phyloP scores from a whole-genome alignment of 768 basidiomycete species.

The Coprinopsis marcescibilis region DNA sequence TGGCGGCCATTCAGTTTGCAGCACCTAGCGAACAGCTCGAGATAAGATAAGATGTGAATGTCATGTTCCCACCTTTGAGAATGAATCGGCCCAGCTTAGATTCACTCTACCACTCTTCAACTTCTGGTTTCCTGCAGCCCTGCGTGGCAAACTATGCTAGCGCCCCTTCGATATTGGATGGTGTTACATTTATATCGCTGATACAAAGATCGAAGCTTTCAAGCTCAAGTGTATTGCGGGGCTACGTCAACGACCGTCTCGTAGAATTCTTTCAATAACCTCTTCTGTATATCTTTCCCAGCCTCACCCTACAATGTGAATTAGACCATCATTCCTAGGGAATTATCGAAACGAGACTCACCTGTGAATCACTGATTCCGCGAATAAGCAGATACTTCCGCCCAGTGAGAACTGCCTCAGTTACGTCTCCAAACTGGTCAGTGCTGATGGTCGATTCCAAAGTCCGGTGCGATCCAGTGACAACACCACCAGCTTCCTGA shows the following conservation, averaged over 20 bases:
- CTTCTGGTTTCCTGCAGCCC: too few relatives aligned
- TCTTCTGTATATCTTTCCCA: constrained; percentile 63
- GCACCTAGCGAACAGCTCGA: too few relatives aligned
- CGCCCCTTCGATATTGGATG: too few relatives aligned
- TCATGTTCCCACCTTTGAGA: too few relatives aligned
- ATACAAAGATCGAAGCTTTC: too few relatives aligned
- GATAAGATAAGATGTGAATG: too few relatives aligned
- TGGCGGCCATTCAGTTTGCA: too few relatives aligned
- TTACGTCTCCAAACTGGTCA: constrained; percentile 52
- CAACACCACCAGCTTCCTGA: constrained; percentile 79
- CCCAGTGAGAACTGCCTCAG: constrained; percentile 65
- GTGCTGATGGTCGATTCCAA: constrained; percentile 32
- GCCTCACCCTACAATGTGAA: constrained; percentile 44
- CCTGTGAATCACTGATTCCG: constrained; percentile 55
- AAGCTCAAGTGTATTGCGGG: constrained; percentile 39
- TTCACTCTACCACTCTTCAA: too few relatives aligned
- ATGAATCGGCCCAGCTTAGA: too few relatives aligned
- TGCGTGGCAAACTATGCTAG: too few relatives aligned
- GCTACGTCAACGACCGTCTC: constrained; percentile 70
- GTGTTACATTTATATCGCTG: too few relatives aligned
- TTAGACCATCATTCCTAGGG: neutral
- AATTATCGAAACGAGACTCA: constrained; percentile 18
- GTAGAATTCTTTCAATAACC: constrained; percentile 83
- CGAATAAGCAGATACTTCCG: constrained; percentile 79
- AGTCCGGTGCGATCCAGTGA: constrained; percentile 60